Base-by-base conservation (phyloP, 2,329 filamentous ascomycete species). In the Aspergillus sp. region DNA sequence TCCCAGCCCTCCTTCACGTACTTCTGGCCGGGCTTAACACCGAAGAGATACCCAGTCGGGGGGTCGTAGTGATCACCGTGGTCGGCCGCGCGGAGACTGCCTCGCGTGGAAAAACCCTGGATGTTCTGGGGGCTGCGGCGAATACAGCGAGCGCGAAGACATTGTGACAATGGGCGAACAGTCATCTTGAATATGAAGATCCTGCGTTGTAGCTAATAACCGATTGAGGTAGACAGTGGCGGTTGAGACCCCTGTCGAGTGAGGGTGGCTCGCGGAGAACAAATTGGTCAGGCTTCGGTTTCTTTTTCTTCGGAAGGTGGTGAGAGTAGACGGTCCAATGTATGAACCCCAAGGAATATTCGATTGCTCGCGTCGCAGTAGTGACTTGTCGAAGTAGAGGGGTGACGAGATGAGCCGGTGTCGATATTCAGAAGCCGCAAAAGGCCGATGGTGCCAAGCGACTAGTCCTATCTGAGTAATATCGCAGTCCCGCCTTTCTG, bases 1-100 rank as follows among this genome's bases (percentile, higher is more conserved):
- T 99, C 95, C 95, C 95, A 99, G 52, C 93, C 95, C 80, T 99
- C 95, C 76, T 91, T 90, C 84, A 96, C 86, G 73, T 91, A 87
- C 83, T 97, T 96, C 85, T 97, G 91, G 62, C 93, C 93, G 36
- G 95, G 95, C 82, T 92, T 93, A 68, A 97, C 85, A 65, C 93
- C 93, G 76, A 90, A 97, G 69, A 99, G 86, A 91, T 92, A 97
- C 69, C 95, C 95, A 56, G 82, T 84, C 3, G 95, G 93, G 48
- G 93, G 87, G 66, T 99, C 95, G 78, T 92, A 99, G 74, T 92
- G 89, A 66, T 86, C 83, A 69, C 86, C 89, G 79, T 89, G 86
- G 65, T 80, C 79, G 63, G 77, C 77, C 58, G 75, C 72, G 56
- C 72, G 68, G 55, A 76, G 68, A 53, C 61, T 68, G 66, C 69